Evolutionary conservation across 2,329 filamentous ascomycete genomes (phyloP).

Genomic region (Aspergillus cejpii): DNA sequence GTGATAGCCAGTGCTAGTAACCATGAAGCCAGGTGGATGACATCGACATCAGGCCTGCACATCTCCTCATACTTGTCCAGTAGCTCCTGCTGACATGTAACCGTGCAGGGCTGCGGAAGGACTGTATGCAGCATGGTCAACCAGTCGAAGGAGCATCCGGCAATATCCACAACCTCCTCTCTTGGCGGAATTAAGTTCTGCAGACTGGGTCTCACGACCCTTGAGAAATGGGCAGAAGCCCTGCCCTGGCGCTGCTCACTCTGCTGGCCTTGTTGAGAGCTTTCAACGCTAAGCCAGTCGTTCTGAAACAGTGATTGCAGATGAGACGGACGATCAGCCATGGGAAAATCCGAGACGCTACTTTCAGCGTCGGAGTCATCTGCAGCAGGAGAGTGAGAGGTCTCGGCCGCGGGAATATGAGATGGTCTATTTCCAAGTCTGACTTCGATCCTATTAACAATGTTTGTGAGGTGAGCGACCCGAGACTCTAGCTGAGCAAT

Average conservation of each 20-base stretch:
- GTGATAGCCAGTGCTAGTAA: slow-evolving; percentile 13
- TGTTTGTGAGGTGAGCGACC: slow-evolving; percentile 11
- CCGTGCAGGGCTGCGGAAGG: slow-evolving; percentile 12
- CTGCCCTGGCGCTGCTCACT: slow-evolving; percentile 5
- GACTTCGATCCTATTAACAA: slow-evolving; percentile 9
- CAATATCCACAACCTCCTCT: slow-evolving; percentile 8
- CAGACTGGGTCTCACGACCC: slow-evolving; percentile 7
- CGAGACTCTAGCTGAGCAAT: slow-evolving; percentile 16
- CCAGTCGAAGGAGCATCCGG: slow-evolving; percentile 12
- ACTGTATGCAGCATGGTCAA: slow-evolving; percentile 10
- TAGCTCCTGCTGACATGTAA: slow-evolving; percentile 10
- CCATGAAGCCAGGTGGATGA: slow-evolving; percentile 13
- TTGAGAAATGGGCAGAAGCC: slow-evolving; percentile 4
- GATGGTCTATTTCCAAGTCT: slow-evolving; percentile 9
- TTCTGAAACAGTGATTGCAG: slow-evolving; percentile 17
- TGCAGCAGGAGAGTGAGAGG: background rate
- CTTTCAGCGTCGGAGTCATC: slow-evolving; percentile 12
- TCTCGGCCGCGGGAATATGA: background rate
- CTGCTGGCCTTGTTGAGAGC: slow-evolving; percentile 3
- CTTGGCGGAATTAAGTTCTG: slow-evolving; percentile 14
- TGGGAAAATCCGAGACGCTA: slow-evolving; percentile 10
- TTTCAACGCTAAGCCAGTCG: slow-evolving; percentile 15
- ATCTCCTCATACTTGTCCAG: slow-evolving; percentile 11
- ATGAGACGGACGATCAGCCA: slow-evolving; percentile 10
- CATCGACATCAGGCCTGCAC: slow-evolving; percentile 9